phyloP scores from a whole-genome alignment of 768 basidiomycete genomes.

The Gloeophyllum trabeum region DNA sequence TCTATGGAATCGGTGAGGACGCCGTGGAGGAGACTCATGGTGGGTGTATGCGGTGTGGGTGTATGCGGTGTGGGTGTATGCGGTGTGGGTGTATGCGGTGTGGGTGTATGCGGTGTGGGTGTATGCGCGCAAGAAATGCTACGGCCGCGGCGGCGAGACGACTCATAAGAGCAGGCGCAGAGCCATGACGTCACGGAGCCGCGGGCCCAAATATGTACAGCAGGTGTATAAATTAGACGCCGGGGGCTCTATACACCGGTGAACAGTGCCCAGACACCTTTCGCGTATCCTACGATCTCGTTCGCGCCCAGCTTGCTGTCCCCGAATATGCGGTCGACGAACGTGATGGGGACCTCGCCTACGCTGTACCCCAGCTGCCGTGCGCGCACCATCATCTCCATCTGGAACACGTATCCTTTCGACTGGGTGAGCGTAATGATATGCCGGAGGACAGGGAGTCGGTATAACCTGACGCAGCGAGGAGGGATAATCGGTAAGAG shows the following conservation, averaged over 20 bases:
- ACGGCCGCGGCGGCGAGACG: too few relatives aligned
- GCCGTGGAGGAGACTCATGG: slow-evolving; percentile 61
- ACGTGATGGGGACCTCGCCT: slow-evolving; percentile 89
- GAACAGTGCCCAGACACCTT: slow-evolving; percentile 79
- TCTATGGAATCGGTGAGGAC: slow-evolving; percentile 33
- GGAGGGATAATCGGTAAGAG: slow-evolving; percentile 2
- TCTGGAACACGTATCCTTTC: slow-evolving; percentile 93
- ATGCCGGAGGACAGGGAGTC: slow-evolving; percentile 60
- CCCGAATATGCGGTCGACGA: slow-evolving; percentile 88
- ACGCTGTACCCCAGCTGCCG: slow-evolving; percentile 74
- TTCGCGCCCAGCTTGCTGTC: slow-evolving; percentile 87
- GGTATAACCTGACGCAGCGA: slow-evolving; percentile 51
- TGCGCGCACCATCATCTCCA: slow-evolving; percentile 96
- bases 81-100: too few relatives aligned
- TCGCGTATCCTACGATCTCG: slow-evolving; percentile 80
- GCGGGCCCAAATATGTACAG: too few relatives aligned
- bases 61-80: too few relatives aligned
- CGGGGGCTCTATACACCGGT: slow-evolving; percentile 38
- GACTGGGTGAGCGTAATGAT: slow-evolving; percentile 80
- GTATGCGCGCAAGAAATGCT: too few relatives aligned
- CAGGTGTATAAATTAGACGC: not conserved
- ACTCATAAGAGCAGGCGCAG: too few relatives aligned
- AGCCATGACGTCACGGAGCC: too few relatives aligned
- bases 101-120: too few relatives aligned
- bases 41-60: too few relatives aligned